Evolutionary conservation across 2,329 filamentous ascomycete species (phyloP).

Genomic region (Pseudogymnoascus pannorum): DNA sequence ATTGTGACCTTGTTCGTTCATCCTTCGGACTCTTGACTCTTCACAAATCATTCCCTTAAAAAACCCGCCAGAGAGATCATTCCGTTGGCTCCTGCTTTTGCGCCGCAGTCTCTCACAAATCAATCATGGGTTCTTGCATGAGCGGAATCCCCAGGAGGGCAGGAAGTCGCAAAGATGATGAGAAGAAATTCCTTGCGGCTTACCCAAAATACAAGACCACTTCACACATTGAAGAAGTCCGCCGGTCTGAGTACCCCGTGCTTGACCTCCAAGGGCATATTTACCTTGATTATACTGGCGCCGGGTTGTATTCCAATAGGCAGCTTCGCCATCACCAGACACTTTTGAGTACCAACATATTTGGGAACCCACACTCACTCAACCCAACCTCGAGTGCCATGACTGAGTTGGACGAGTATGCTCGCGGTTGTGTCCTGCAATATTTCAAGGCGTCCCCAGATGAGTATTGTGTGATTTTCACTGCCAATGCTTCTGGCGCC

Average conservation of each 20-base stretch:
- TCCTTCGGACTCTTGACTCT: neutral
- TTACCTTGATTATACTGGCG: slow-evolving; percentile 37
- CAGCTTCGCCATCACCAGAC: slow-evolving; percentile 30
- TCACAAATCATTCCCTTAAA: neutral
- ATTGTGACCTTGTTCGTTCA: neutral
- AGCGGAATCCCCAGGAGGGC: neutral
- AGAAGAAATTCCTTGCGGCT: neutral
- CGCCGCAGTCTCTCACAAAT: neutral
- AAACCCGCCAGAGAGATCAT: neutral
- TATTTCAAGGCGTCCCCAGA: slow-evolving; percentile 31
- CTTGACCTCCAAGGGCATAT: slow-evolving; percentile 33
- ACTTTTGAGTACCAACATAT: slow-evolving; percentile 27
- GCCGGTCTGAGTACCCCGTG: slow-evolving; percentile 30
- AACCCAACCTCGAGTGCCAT: slow-evolving; percentile 33
- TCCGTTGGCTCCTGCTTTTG: neutral
- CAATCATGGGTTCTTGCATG: neutral
- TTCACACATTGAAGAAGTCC: slow-evolving; percentile 27
- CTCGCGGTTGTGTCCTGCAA: slow-evolving; percentile 28
- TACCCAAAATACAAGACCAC: slow-evolving; percentile 32
- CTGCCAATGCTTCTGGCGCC: slow-evolving; percentile 34
- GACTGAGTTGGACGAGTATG: slow-evolving; percentile 29
- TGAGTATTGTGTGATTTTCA: slow-evolving; percentile 37
- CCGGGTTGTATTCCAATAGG: slow-evolving; percentile 30
- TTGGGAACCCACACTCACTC: slow-evolving; percentile 36
- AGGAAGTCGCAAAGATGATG: neutral